Base-by-base conservation (phyloP, 805 yeast species). In the Candida gorgasii region DNA sequence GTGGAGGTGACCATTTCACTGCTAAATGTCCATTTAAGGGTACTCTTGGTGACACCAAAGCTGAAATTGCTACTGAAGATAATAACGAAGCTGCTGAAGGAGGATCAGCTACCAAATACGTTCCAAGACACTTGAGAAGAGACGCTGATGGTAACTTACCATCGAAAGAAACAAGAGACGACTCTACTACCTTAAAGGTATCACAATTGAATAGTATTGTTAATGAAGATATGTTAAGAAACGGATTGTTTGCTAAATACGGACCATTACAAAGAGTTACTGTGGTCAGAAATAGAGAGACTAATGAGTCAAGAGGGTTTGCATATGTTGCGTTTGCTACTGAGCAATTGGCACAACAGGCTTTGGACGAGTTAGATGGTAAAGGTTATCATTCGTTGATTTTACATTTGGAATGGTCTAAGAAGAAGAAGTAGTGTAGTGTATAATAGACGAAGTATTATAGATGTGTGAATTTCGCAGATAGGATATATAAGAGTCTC, bases 1-100 rank as follows among this genome's bases (percentile, higher is more conserved):
- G 99, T 84, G 86, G 86, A 47, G 97, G 96, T 61, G 85, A 81
- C 53, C 99, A 93, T 76, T 87, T 83, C 78, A 86, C 97, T 31
- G 72, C 89, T 64, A 84, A 85, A 72, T 93, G 99, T 86, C 99
- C 99, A 50, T 89, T 80, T 79, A 90, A 86, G 72, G 95, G 85
- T 57, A 86, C 93, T 28, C 73, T 92, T 62, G 72, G 75, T 19
- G 74, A 71, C 27, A 65, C 70, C 24, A 54, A 70, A 36, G 72
- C 73, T 40, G 65, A 70, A 28, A 69, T 74, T 26, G 73, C 78
- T 7, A 54, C 63, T 23, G 52, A 63, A 7, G 62, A 61, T 23
- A 53, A 56, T 18, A 37, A 31, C 14, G 29, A 35, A 15, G 16
- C 23, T 14, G 22, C 33, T 20, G 29, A 20, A 13, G 47, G 56